These are phyloP conservation scores for Juncus inflexus DNA, from an alignment of 176 grass and related monocot species.

Conservation along the genomic window DNA sequence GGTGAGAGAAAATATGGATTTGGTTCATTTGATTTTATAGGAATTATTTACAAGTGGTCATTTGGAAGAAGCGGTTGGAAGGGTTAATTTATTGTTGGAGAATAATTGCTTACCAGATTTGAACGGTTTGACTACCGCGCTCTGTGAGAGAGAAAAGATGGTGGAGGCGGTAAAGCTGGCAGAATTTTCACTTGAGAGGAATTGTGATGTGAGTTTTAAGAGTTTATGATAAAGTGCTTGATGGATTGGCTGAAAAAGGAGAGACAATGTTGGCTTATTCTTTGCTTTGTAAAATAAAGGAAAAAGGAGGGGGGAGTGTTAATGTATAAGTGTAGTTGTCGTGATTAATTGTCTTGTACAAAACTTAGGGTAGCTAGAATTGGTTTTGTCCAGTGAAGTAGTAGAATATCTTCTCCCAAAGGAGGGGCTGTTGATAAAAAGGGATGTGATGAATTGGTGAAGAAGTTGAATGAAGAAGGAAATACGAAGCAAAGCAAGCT, in stretches of 20 bases:
- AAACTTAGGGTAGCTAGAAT: too few relatives aligned
- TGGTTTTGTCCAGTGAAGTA: too few relatives aligned
- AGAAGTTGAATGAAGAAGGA: constrained; percentile 67
- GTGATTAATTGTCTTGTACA: too few relatives aligned
- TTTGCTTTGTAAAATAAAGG: constrained; percentile 96
- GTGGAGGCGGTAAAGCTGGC: constrained; percentile 78
- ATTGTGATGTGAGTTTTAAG: constrained; percentile 65
- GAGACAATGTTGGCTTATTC: constrained; percentile 73
- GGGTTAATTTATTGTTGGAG: constrained; percentile 66
- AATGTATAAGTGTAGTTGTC: too few relatives aligned
- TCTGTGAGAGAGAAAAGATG: constrained; percentile 63
- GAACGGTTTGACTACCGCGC: constrained; percentile 44
- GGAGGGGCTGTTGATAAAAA: constrained; percentile 53
- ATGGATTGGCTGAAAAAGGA: constrained; percentile 61
- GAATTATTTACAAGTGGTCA: constrained; percentile 78
- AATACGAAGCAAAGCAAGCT: constrained; percentile 70
- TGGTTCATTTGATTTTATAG: constrained; percentile 66
- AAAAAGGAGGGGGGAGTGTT: constrained; percentile 34
- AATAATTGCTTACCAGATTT: constrained; percentile 69
- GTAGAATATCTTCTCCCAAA: too few relatives aligned
- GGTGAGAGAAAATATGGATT: constrained; percentile 77
- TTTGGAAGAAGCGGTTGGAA: constrained; percentile 79
- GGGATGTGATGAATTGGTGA: constrained; percentile 65
- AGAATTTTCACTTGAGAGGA: constrained; percentile 71
- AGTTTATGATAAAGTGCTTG: constrained; percentile 72